Evolutionary conservation across 371 early-diverging fungal genomes (phyloP), one percentile per base, ranked within the genome.

Genomic region (Mucor velutinosus): DNA sequence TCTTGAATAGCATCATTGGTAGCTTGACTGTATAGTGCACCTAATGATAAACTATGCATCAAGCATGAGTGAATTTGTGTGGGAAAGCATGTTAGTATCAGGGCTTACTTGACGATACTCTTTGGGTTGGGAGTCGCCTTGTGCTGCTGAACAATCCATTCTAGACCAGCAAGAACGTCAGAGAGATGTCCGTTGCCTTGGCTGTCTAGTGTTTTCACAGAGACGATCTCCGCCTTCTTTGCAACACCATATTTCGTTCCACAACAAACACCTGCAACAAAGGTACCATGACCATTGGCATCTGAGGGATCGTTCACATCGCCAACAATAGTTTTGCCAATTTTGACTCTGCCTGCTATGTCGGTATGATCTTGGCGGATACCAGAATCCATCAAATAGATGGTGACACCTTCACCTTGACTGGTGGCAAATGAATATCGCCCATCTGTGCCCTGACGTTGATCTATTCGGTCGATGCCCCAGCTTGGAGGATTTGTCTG

Each of bases 261-360:
- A 66, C 80, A 87, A 37, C 89, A 86, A 7, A 86, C 85, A 53
- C 90, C 89, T 25, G 89, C 87, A 29, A 84, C 86, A 72, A 87
- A 89, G n/a, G 90, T 90, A 56, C 86, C 81, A 62, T 81, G 81
- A 1, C 81, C 81, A 67, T 84, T 73, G 1, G 35, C 11, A 63
- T 81, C 81, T 1, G 51, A 60, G 25, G 71, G 62, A 21, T 78
- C 63, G 30, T 63, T 64, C 12, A 53, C 59, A 49, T 76, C 72
- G 10, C 75, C 72, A 12, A 76, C 73, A 8, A 78, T 58, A 3
- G 79, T 77, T 55, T 72, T 70, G 15, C 81, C 81, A 45, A 73
- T 27, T 57, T 58, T 67, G 1, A 75, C 70, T 51, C 83, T 63
- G 21, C 77, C 81, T 27, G 71, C 65, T 27, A 83, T 69, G 51